Conservation (phyloP, 2,329 filamentous ascomycete species). For the Arthrocladium fulminans region DNA sequence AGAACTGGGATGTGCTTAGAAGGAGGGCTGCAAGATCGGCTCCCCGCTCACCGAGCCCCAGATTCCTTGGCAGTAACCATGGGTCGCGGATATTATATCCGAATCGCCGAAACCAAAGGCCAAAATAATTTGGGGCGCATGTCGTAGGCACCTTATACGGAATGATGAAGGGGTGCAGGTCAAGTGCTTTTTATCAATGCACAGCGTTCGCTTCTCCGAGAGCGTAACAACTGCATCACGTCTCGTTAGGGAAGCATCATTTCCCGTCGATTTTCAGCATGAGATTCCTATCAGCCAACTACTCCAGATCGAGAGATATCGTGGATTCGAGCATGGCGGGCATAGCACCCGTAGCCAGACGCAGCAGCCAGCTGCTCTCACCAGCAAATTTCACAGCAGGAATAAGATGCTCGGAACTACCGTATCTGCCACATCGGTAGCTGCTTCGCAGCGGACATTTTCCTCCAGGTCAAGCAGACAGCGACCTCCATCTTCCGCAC, state of each 20-base stretch:
- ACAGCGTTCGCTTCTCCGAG: neutral
- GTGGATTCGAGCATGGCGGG: slow-evolving; percentile 1
- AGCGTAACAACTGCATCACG: neutral
- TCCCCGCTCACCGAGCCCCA: no score
- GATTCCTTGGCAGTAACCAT: neutral
- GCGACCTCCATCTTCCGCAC: neutral
- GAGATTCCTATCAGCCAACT: slow-evolving; percentile 1
- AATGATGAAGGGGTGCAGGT: no score
- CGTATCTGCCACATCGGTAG: neutral
- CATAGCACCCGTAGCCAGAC: neutral
- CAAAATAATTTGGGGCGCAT: neutral
- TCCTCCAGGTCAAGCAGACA: neutral
- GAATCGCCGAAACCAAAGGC: neutral
- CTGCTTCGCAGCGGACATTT: neutral
- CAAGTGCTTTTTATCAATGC: neutral
- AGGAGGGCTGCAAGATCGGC: neutral
- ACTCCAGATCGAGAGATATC: slow-evolving; percentile 2
- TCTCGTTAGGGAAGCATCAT: neutral
- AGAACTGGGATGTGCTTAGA: no score
- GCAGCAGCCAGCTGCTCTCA: neutral
- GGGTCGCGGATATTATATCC: neutral
- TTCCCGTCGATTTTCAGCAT: neutral
- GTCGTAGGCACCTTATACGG: neutral
- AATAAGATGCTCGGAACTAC: neutral
- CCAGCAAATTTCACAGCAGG: neutral